Evolutionary conservation across 164 flowering plant species (phyloP), one percentile per base, ranked within the genome.

Genomic region (Dillenia turbinata): DNA sequence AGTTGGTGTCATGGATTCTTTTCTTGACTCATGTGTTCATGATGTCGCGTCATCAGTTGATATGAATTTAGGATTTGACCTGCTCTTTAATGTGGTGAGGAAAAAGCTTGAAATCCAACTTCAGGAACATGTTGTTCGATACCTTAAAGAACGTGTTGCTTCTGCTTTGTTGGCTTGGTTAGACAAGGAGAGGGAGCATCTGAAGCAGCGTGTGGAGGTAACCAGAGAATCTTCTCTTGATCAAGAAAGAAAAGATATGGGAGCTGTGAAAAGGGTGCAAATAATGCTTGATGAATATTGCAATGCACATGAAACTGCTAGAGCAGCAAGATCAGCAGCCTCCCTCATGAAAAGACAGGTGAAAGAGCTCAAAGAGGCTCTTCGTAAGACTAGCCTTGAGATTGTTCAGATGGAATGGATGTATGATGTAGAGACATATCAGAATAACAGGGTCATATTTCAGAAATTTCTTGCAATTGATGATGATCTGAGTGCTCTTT

Each of bases 401-500:
- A 81, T 87, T 73, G 79, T 86, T 76, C 94, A 86, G 72, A 78
- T 86, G 82, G 96, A 90, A 70, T 93, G 98, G 98, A 73, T 89
- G 79, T 74, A 87, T 69, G 86, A 83, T 75, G 62, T 49, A 40
- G 66, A 78, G 61, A 73, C 73, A 24, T 79, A 79, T 46, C 78
- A 78, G 12, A 75, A 69, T 54, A 79, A 62, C 65, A 79, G 85
- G 76, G 57, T 68, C 59, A 71, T 76, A 53, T 73, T 72, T 66
- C 84, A 72, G 59, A 83, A 75, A 61, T 81, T 72, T 71, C 74
- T 90, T 44, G 44, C 66, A 40, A 66, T 62, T 62, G 78, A 81
- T 63, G 91, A 88, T 69, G 74, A 65, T 55, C 66, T 84, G 56
- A 69, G 77, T 58, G 74, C 86, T 9, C 26, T 75, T 60, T 73